Evolutionary conservation across 441 rosid species (phyloP), one percentile per base, ranked within the genome.

Genomic region (Adansonia gregorii): DNA sequence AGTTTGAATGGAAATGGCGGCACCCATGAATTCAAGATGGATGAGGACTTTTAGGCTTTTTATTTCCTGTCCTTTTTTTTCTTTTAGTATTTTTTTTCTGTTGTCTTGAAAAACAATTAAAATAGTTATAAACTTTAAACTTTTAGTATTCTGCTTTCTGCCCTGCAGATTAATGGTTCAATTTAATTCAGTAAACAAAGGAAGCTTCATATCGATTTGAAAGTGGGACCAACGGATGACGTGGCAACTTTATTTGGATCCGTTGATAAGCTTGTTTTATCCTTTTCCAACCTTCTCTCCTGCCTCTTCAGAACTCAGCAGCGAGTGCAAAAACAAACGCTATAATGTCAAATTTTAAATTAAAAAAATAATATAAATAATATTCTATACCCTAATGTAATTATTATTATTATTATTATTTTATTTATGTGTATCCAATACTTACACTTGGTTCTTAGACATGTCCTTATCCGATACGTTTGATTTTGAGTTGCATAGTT

Each of bases 21-120:
- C 22, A 74, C 71, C 31, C 93, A 89, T 14, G 91, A 87, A 11
- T 91, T 91, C 78, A 88, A 85, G 45, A 83, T 86, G 67, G 92
- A 91, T 35, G 93, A 88, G 63, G 94, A 91, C 12, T 91, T 91
- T 76, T 89, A 84, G 75, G 39, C 1, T 5, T 0, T 22, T 11
- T 8, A 3, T 17, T 4, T 41, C 19, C 17, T 27, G 0, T 1
- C 41, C 8, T 1, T 2, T 35, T 35, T 3, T 35, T 3, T 5
- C 24, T 20, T 20, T 59, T 22, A 9, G 15, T 15, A 15, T 52
- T 14, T 52, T 3, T 5, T 52, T 52, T 11, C 15, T 2, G 3
- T 15, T 49, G 8, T 1, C 19, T 52, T 4, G 4, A 35, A 3
- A 35, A 35, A 35, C 39, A 35, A 35, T 35, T 35, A 35, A 35